Percentiles rank a stretch among this genome's conserved stretches.
Evolutionary conservation across 2,329 filamentous ascomycete genomes (phyloP).

Genomic region (Pseudofabraea citricarpa): DNA sequence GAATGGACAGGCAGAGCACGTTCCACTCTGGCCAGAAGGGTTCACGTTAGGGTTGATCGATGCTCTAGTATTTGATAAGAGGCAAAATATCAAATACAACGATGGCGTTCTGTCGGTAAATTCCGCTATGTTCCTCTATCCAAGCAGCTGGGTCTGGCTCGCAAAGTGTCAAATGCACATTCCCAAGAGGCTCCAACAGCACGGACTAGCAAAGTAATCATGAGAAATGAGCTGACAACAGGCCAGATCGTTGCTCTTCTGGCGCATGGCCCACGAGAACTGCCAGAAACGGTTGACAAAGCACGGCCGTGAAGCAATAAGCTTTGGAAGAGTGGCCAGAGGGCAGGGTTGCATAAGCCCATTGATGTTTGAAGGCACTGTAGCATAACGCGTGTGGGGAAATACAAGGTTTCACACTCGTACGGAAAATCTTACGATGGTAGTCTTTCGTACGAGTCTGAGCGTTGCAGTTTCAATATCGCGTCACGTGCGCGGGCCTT

Average conservation of each 20-base stretch:
- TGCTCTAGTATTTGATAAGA: too few species aligned
- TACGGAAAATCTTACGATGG: neutral
- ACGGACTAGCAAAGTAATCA: neutral
- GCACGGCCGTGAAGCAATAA: neutral
- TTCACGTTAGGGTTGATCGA: too few species aligned
- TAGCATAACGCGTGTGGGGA: neutral
- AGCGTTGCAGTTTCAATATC: too few species aligned
- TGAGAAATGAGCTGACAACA: conserved; percentile 7
- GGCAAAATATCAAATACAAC: too few species aligned
- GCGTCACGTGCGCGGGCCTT: too few species aligned
- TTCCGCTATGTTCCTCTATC: too few species aligned
- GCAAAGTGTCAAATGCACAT: too few species aligned
- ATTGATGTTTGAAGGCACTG: neutral
- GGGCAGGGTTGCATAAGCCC: neutral
- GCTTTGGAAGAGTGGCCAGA: neutral
- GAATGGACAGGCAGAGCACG: too few species aligned
- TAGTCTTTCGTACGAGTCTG: neutral
- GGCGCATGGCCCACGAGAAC: conserved; percentile 1
- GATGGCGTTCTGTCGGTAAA: too few species aligned
- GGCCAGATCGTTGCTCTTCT: conserved; percentile 3
- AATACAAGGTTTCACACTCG: neutral
- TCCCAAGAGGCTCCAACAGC: too few species aligned
- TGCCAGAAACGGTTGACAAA: neutral
- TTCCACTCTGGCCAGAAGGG: too few species aligned
- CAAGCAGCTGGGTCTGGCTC: too few species aligned